phyloP scores from a whole-genome alignment of 345 rosid species.

The Citrus mangshanensis region DNA sequence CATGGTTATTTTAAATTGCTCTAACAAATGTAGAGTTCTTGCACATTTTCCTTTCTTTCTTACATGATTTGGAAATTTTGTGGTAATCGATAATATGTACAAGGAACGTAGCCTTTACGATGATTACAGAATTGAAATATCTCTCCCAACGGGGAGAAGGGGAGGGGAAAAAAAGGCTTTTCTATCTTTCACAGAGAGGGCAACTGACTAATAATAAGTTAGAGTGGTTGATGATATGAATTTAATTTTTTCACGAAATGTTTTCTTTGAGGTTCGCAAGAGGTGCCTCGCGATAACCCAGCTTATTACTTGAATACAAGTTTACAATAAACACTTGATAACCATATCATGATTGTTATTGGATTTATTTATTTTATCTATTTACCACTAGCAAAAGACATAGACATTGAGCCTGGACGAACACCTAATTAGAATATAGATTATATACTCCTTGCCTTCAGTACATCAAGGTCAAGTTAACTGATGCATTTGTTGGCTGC shows the following conservation, averaged over 20 bases:
- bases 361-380: background rate
- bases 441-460: background rate
- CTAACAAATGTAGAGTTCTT: background rate
- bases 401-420: background rate
- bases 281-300: background rate
- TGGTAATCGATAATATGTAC: background rate
- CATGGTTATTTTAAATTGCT: background rate
- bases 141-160: background rate
- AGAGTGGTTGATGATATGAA: background rate
- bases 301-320: background rate
- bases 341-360: background rate
- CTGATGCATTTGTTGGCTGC: background rate
- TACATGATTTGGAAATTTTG: background rate
- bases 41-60: background rate
- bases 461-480: background rate
- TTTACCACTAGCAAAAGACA: background rate
- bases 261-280: background rate
- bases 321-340: background rate
- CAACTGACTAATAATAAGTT: background rate
- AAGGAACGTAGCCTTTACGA: background rate
- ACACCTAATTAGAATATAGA: background rate
- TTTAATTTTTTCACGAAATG: background rate
- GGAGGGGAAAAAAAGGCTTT: background rate
- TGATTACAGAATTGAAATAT: background rate
- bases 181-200: background rate